Conservation (phyloP, 768 basidiomycete genomes). For the Mycena crocata region DNA sequence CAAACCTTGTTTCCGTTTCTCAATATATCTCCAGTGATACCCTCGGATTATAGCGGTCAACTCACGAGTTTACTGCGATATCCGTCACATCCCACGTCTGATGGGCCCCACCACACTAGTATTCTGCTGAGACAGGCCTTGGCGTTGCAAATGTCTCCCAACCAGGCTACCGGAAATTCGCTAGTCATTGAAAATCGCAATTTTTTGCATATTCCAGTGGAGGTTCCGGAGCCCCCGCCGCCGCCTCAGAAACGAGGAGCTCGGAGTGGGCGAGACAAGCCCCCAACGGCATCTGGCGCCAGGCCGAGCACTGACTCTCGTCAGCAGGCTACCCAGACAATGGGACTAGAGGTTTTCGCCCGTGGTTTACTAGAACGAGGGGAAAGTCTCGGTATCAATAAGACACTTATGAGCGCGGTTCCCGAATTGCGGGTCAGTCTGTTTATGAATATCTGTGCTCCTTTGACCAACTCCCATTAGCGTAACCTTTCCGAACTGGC, state of each 20-base stretch:
- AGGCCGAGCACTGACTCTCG: constrained; percentile 47
- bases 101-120: constrained; percentile 65
- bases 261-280: constrained; percentile 44
- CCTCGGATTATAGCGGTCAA: constrained; percentile 88
- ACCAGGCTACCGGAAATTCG: constrained; percentile 79
- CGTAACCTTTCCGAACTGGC: constrained; percentile 90
- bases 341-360: constrained; percentile 77
- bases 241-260: constrained; percentile 50
- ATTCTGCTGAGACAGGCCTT: constrained; percentile 89
- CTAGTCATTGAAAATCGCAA: constrained; percentile 87
- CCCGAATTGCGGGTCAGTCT: constrained; percentile 76
- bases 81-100: constrained; percentile 64
- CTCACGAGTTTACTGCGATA: constrained; percentile 89
- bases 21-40: constrained; percentile 71
- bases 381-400: constrained; percentile 87
- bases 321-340: constrained; percentile 54
- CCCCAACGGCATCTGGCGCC: constrained; percentile 38
- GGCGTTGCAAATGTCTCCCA: constrained; percentile 79
- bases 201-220: constrained; percentile 76
- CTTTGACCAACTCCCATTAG: constrained; percentile 49
- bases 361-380: constrained; percentile 79
- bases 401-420: constrained; percentile 83
- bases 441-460: constrained; percentile 8
- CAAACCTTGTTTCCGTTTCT: constrained; percentile 17
- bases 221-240: constrained; percentile 64